These are phyloP conservation scores for Dryas drummondii DNA, from an alignment of 306 rosid genomes.

Conservation along the genomic window DNA sequence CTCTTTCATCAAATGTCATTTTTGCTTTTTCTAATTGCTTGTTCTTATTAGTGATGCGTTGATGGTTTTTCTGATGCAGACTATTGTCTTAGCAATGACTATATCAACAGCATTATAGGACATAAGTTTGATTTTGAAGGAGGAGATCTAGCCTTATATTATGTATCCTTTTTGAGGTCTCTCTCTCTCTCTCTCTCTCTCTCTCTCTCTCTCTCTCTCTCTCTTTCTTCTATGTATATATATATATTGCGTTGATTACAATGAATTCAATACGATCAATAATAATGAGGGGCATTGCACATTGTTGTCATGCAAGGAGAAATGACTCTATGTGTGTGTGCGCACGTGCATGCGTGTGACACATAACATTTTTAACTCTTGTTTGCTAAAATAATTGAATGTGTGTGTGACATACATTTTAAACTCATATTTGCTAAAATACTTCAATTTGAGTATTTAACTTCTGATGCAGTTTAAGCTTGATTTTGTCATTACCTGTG, in stretches of 20 bases:
- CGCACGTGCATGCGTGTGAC: background rate
- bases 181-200: conserved; percentile 28
- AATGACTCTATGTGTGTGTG: background rate
- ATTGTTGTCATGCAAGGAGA: too few relatives aligned
- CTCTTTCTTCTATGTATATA: background rate
- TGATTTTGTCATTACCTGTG: conserved; percentile 22
- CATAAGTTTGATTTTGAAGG: conserved; percentile 57
- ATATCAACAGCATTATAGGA: conserved; percentile 65
- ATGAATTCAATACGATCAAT: too few relatives aligned
- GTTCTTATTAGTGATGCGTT: conserved; percentile 19
- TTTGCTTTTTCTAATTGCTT: conserved; percentile 11
- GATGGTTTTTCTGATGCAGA: conserved; percentile 54
- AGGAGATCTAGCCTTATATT: conserved; percentile 74
- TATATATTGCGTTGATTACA: background rate
- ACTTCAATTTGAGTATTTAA: background rate
- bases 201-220: conserved; percentile 36
- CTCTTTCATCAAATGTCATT: conserved; percentile 9
- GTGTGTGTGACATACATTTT: background rate
- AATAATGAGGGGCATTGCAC: too few relatives aligned
- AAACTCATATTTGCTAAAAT: background rate
- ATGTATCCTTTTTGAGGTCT: conserved; percentile 79
- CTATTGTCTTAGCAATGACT: conserved; percentile 81
- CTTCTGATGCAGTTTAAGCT: background rate
- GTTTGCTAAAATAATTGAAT: background rate
- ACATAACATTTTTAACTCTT: background rate